These are phyloP conservation scores for Parascedosporium putredinis DNA, from an alignment of 2,329 filamentous ascomycete genomes.

Conservation along the genomic window DNA sequence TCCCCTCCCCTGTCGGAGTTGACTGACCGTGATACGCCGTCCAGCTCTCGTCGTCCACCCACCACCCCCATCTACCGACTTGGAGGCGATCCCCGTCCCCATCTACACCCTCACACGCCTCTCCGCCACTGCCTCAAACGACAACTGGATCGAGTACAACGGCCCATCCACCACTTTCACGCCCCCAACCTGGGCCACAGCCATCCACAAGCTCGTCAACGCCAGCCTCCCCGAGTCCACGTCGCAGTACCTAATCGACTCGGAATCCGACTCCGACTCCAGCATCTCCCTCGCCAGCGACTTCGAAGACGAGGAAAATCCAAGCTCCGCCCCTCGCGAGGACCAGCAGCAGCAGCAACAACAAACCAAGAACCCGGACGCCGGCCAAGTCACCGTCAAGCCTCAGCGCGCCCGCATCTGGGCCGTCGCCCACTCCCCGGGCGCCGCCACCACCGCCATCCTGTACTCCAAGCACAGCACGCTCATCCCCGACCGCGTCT, in stretches of 20 bases:
- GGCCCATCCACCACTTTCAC: not conserved
- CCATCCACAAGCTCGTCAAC: constrained; percentile 3
- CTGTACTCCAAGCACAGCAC: constrained; percentile 39
- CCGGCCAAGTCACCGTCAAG: constrained; percentile 30
- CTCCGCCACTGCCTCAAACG: constrained; percentile 39
- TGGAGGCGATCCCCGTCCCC: constrained; percentile 5
- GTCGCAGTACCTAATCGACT: constrained; percentile 6
- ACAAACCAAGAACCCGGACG: too few relatives aligned
- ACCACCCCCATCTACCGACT: constrained; percentile 15
- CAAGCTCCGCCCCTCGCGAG: constrained; percentile 24
- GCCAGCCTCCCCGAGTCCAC: not conserved
- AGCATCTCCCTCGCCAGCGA: constrained; percentile 1
- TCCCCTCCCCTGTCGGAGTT: not conserved
- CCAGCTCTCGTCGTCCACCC: constrained; percentile 36
- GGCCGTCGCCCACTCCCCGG: constrained; percentile 41
- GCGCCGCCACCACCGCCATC: constrained; percentile 38
- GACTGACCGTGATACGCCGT: not conserved
- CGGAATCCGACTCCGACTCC: constrained; percentile 3
- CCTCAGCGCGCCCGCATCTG: constrained; percentile 41
- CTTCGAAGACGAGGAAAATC: constrained; percentile 16
- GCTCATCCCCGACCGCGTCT: constrained; percentile 33
- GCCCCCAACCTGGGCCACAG: not conserved
- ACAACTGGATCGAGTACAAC: constrained; percentile 45
- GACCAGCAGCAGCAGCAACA: too few relatives aligned
- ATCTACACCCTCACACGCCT: constrained; percentile 43